Evolutionary conservation across 257 asterid genomes (phyloP).

Genomic region (Solanum sparsipilum): DNA sequence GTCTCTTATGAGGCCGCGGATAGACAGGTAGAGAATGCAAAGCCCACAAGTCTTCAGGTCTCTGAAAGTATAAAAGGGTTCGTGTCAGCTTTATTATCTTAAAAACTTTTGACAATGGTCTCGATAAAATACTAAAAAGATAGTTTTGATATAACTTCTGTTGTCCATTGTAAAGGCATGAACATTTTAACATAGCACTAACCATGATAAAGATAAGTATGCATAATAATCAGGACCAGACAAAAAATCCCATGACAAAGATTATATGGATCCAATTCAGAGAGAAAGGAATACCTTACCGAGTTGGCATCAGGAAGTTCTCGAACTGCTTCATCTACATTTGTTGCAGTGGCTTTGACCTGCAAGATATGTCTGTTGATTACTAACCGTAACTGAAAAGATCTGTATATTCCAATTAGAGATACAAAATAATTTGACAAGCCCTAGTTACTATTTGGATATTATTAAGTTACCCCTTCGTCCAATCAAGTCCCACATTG

Average conservation of each 20-base stretch:
- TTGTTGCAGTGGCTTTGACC: slow-evolving; percentile 98
- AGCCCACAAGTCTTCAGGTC: slow-evolving; percentile 92
- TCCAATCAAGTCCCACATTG: not conserved
- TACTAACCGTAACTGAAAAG: not conserved
- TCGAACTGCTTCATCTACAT: slow-evolving; percentile 91
- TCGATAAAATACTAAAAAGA: not conserved
- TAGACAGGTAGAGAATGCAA: slow-evolving; percentile 73
- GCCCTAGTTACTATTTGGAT: not conserved
- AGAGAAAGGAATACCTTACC: slow-evolving; percentile 87
- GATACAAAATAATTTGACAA: not conserved
- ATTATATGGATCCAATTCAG: slow-evolving; percentile 9
- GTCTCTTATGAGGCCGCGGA: slow-evolving; percentile 78
- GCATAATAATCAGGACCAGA: not conserved
- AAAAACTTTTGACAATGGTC: slow-evolving; percentile 1
- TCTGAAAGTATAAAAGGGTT: slow-evolving; percentile 39
- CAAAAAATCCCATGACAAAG: not conserved
- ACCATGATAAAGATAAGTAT: not conserved
- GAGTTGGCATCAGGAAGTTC: slow-evolving; percentile 99
- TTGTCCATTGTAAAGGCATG: not conserved
- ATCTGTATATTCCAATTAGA: not conserved
- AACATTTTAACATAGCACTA: not conserved
- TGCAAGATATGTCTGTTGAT: slow-evolving; percentile 14
- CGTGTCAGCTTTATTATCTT: slow-evolving; percentile 19
- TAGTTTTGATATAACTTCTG: not conserved
- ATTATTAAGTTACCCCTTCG: not conserved